Evolutionary conservation across 176 grass and related monocot species (phyloP), one percentile per base, ranked within the genome.

Genomic region (Neostapfia colusana): DNA sequence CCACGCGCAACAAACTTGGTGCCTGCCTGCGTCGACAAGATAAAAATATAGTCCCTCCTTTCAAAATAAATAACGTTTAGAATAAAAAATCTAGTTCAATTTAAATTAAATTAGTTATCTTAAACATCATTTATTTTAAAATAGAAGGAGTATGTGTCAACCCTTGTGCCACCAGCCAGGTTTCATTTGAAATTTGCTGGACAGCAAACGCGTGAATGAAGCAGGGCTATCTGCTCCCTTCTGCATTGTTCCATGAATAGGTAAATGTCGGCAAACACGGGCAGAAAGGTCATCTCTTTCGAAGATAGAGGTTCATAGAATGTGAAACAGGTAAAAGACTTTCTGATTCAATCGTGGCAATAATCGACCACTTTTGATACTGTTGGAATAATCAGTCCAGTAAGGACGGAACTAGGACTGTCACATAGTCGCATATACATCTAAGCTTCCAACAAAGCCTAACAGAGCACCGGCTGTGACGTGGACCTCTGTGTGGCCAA

Each of bases 401-500:
- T 44, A 67, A 24, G 54, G 15, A 23, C 2, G 38, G 25, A 25
- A 18, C 16, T n/a, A 65, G 49, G 17, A 63, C 9, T 62, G 77
- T 87, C 83, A 98, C 63, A 92, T 68, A 79, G 66, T 60, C 26
- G 75, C 57, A 67, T 95, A 84, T 31, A 86, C 73, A 6, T 74
- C 75, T 70, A 92, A 75, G 66, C 91, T 92, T 67, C 87, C 75
- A 79, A 78, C 21, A 73, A 99, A 87, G 49, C 95, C 91, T 75
- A 98, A 64, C 51, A 98, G 42, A 73, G 91, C 91, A n/a, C 95
- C 95, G 27, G 57, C 89, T 2, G 87, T 46, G 59, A 98, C 95
- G 63, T 98, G 87, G 61, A 88, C 43, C 54, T 83, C 88, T 44
- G 91, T 98, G 77, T 98, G 95, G 10, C 95, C 95, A 17, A 98